Base-by-base conservation (phyloP, 495 filamentous ascomycete species). In the Durotheca rogersii region DNA sequence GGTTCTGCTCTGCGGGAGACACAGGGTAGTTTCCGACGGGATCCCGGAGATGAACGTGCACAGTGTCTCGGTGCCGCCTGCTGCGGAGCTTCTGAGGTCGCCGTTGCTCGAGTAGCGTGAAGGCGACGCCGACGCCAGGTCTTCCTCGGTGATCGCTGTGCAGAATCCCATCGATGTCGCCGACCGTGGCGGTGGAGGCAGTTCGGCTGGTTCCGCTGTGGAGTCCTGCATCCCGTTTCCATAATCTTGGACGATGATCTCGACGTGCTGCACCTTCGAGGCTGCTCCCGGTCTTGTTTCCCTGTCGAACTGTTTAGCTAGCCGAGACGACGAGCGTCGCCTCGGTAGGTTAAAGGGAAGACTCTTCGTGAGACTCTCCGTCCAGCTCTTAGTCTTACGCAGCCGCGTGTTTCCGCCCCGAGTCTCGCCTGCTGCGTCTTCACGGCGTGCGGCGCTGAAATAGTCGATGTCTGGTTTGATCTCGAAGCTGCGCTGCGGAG, bases 401-500 rank as follows among this genome's bases (percentile, higher is more conserved):
- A 59, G 41, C 7, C 35, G 31, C 30, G 46, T 18, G 9, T n/a
- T 7, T 34, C 29, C 27, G 29, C 60, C 12, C 41, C 47, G 41
- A 10, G 16, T 29, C 44, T 57, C 40, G 9, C 47, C 17, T 29
- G 51, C 16, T 39, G 43, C 31, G 33, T 15, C 34, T 25, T 47
- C 37, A n/a, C 54, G 59, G 33, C 69, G 66, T 1, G 58, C 56
- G n/a, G 67, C 29, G 4, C 57, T 62, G 49, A 66, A 62, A 43
- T 74, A 68, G 41, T 74, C 68, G 32, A 76, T 67, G 32, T 73
- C 73, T 2, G 72, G 68, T 41, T 72, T 69, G 42, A 72, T 69
- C 29, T 66, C 66, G 11, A 63, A 41, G 21, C 16, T 60, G 2
- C 6, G 34, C 1, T 46, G 35, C 2, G 5, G 36, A 3, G 58